These are phyloP conservation scores for Flaveria brownii DNA, from an alignment of 129 eudicot genomes.

Conservation along the genomic window DNA sequence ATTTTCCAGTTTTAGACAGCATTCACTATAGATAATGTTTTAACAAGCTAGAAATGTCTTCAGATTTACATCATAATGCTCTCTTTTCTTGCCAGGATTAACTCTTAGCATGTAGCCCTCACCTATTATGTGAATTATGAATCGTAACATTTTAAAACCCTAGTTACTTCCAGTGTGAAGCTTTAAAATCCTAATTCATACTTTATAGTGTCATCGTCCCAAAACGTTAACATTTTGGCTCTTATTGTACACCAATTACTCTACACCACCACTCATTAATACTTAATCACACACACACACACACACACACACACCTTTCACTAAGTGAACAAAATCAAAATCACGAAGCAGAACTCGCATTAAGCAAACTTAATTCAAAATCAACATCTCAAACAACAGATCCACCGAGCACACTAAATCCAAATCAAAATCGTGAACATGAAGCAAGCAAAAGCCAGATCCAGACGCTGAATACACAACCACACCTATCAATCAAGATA, in stretches of 20 bases:
- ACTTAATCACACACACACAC: not conserved
- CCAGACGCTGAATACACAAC: not conserved
- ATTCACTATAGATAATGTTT: not conserved
- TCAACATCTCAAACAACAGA: constrained; percentile 16
- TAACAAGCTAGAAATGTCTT: not conserved
- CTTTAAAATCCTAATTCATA: not conserved
- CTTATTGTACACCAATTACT: not conserved
- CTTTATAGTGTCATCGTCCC: constrained; percentile 7
- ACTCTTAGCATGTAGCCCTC: not conserved
- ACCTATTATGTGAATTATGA: not conserved
- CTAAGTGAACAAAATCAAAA: too few species aligned
- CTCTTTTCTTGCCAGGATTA: not conserved
- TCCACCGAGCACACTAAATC: not conserved
- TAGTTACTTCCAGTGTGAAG: not conserved
- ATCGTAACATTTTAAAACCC: not conserved
- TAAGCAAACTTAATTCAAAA: constrained; percentile 7
- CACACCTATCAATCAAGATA: not conserved
- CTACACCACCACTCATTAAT: not conserved
- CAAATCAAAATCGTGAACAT: not conserved
- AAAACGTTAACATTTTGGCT: constrained; percentile 7
- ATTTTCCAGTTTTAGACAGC: not conserved
- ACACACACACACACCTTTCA: too few species aligned
- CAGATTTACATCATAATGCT: not conserved
- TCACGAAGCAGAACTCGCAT: not conserved
- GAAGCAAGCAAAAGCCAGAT: not conserved